A percentile compares a stretch with the other conserved stretches of the same genome.
phyloP scores from a whole-genome alignment of 352 stramenopile species.

The Phytopythium chamaehyphon region DNA sequence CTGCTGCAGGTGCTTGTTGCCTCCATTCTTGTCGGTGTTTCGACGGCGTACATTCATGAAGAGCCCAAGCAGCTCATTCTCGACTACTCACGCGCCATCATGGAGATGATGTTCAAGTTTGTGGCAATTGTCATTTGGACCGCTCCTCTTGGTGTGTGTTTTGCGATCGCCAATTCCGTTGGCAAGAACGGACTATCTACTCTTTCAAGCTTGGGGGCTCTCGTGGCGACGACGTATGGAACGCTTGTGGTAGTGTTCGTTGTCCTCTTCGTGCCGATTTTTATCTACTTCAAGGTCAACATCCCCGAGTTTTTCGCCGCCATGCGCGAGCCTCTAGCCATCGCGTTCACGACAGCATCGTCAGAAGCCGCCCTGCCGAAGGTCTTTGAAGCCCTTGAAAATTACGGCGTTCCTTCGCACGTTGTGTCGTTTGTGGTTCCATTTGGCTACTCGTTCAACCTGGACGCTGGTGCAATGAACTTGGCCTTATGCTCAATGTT shows the following conservation, averaged over 20 bases:
- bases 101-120: slow-evolving; percentile 72
- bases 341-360: slow-evolving; percentile 57
- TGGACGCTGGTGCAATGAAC: slow-evolving; percentile 53
- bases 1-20: slow-evolving; percentile 53
- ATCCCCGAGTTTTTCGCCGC: slow-evolving; percentile 32
- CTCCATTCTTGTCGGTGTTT: slow-evolving; percentile 35
- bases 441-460: slow-evolving; percentile 68
- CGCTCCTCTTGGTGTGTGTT: slow-evolving; percentile 51
- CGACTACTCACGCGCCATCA: slow-evolving; percentile 31
- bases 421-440: slow-evolving; percentile 54
- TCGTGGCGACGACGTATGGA: slow-evolving; percentile 43
- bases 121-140: slow-evolving; percentile 67
- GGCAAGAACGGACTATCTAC: slow-evolving; percentile 42
- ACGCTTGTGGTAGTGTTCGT: slow-evolving; percentile 48
- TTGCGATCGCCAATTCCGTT: slow-evolving; percentile 46
- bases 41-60: slow-evolving; percentile 26
- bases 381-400: slow-evolving; percentile 50
- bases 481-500: slow-evolving; percentile 44
- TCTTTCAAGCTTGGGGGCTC: slow-evolving; percentile 27
- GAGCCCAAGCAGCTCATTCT: slow-evolving; percentile 43
- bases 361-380: slow-evolving; percentile 53
- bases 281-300: slow-evolving; percentile 46
- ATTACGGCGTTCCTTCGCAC: slow-evolving; percentile 45
- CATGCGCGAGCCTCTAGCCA: slow-evolving; percentile 53
- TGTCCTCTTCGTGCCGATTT: slow-evolving; percentile 36